Conservation (phyloP, 1,284 basidiomycete species). For the Boletus smithii region DNA sequence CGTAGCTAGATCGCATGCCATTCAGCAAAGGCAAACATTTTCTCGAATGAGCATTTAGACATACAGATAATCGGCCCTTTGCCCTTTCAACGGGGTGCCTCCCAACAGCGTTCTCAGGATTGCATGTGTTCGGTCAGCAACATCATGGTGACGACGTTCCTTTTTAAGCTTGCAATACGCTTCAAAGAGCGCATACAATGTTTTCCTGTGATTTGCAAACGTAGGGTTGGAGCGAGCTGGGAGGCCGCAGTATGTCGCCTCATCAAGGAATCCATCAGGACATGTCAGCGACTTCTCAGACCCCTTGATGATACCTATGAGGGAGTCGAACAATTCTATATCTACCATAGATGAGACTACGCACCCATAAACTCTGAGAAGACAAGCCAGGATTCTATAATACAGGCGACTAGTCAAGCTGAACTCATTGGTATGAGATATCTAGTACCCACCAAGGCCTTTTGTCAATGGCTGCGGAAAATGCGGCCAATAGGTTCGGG, state of each 20-base stretch:
- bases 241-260: conserved; percentile 44
- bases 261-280: conserved; percentile 41
- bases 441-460: conserved; percentile 45
- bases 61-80: conserved; percentile 57
- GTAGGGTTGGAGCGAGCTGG: conserved; percentile 52
- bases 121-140: conserved; percentile 62
- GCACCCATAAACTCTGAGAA: conserved; percentile 68
- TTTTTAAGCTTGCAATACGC: conserved; percentile 50
- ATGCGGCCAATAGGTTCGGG: conserved; percentile 59
- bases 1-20: conserved; percentile 44
- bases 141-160: conserved; percentile 49
- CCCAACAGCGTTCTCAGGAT: conserved; percentile 42
- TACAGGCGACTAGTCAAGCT: neutral
- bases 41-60: conserved; percentile 17
- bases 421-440: neutral
- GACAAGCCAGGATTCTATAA: conserved; percentile 56
- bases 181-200: conserved; percentile 55
- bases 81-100: conserved; percentile 35
- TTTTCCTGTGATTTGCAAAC: conserved; percentile 48
- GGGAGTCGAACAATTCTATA: neutral
- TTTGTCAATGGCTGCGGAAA: conserved; percentile 55
- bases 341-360: conserved; percentile 1
- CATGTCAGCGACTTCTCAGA: conserved; percentile 47
- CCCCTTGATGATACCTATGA: conserved; percentile 63
- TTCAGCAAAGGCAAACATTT: conserved; percentile 1